phyloP scores from a whole-genome alignment of 805 yeast genomes.

The Candida anglica region DNA sequence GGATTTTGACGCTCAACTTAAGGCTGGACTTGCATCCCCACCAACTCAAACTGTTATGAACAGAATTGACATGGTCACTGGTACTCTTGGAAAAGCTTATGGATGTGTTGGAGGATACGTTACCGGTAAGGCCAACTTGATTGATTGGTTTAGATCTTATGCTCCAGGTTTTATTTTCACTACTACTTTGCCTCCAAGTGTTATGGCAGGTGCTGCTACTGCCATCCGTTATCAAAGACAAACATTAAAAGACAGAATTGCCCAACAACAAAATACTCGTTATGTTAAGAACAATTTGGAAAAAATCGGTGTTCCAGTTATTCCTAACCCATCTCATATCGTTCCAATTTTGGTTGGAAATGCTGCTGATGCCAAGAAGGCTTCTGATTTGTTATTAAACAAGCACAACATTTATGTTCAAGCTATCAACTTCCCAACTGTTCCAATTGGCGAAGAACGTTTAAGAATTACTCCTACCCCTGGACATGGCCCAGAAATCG shows the following conservation, averaged over 20 bases:
- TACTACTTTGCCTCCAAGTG: conserved; percentile 94
- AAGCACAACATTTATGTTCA: conserved; percentile 90
- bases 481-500: conserved; percentile 76
- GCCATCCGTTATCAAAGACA: conserved; percentile 83
- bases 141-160: conserved; percentile 94
- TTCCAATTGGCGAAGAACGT: conserved; percentile 92
- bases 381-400: conserved; percentile 83
- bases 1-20: conserved; percentile 79
- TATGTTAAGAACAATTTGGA: conserved; percentile 75
- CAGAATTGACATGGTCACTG: conserved; percentile 93
- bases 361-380: conserved; percentile 86
- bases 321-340: conserved; percentile 96
- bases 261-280: conserved; percentile 80
- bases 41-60: conserved; percentile 63
- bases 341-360: conserved; percentile 94
- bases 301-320: conserved; percentile 82
- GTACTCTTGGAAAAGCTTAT: conserved; percentile 94
- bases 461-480: conserved; percentile 99
- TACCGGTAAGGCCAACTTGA: conserved; percentile 77
- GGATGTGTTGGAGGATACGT: conserved; percentile 98
- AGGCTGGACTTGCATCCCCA: conserved; percentile 54
- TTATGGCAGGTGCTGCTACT: conserved; percentile 91
- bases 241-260: conserved; percentile 71
- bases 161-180: conserved; percentile 98
- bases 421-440: conserved; percentile 98